Percentiles rank a stretch among this genome's conserved stretches.
Conservation (phyloP, 106 monocot genomes). For the Dendrobium officinale region DNA sequence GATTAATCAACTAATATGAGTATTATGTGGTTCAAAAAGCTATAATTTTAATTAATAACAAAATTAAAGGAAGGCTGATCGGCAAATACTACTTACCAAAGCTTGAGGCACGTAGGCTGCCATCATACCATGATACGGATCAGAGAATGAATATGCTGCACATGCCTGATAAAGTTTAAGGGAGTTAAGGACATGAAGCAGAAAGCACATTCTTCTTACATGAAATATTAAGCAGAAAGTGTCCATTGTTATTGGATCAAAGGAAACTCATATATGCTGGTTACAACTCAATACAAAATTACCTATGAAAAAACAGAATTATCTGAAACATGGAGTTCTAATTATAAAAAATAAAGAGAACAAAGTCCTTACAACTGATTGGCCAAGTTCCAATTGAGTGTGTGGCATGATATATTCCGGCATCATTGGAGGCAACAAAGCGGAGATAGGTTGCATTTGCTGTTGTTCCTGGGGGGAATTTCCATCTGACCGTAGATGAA, state of each 20-base stretch:
- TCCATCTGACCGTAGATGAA: constrained; percentile 20
- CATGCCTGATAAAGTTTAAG: constrained; percentile 27
- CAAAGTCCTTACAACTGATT: constrained; percentile 34
- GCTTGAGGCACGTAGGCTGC: constrained; percentile 46
- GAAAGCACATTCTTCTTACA: background rate
- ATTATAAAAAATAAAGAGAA: constrained; percentile 9
- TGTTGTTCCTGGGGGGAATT: constrained; percentile 25
- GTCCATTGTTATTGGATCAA: background rate
- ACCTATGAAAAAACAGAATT: background rate
- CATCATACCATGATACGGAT: constrained; percentile 38
- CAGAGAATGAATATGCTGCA: constrained; percentile 34
- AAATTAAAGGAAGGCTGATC: background rate
- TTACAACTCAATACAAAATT: background rate
- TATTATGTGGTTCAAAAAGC: background rate
- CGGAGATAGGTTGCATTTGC: constrained; percentile 22
- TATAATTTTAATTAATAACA: background rate
- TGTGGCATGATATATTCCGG: constrained; percentile 46
- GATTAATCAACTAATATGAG: background rate
- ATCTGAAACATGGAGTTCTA: background rate
- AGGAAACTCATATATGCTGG: background rate
- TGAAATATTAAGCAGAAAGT: constrained; percentile 1
- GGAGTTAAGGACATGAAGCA: background rate
- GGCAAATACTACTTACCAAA: constrained; percentile 16
- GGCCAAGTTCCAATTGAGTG: constrained; percentile 52
- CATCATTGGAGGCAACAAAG: constrained; percentile 21